phyloP scores from a whole-genome alignment of 176 grass and related monocot species.

The Zoysia pacifica region DNA sequence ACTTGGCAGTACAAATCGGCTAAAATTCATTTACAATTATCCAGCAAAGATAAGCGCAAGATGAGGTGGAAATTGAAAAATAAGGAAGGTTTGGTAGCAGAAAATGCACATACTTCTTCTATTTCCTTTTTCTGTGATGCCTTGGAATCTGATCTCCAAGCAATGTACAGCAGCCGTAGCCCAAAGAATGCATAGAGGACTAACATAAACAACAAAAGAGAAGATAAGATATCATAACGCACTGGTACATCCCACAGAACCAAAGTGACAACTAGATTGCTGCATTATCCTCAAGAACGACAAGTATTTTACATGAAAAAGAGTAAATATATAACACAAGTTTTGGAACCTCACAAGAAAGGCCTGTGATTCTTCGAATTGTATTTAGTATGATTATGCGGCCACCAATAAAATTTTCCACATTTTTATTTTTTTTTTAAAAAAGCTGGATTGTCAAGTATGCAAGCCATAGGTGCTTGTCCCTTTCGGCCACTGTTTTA shows the following conservation, averaged over 20 bases:
- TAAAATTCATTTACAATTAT: neutral
- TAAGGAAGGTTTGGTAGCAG: neutral
- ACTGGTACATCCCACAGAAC: neutral
- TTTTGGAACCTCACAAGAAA: too few relatives aligned
- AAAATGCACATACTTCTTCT: constrained; percentile 68
- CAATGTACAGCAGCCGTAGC: constrained; percentile 85
- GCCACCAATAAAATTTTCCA: neutral
- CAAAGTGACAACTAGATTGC: neutral
- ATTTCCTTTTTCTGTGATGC: constrained; percentile 96
- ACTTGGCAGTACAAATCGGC: too few relatives aligned
- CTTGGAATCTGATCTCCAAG: constrained; percentile 89
- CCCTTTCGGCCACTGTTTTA: neutral
- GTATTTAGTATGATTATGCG: neutral
- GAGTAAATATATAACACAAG: neutral
- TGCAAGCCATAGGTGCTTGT: neutral
- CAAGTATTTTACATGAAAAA: neutral
- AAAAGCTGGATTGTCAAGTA: too few relatives aligned
- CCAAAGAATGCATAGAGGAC: constrained; percentile 92
- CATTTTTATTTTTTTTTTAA: too few relatives aligned
- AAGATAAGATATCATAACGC: constrained; percentile 29
- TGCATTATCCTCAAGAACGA: neutral
- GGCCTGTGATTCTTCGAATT: neutral
- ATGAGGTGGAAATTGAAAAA: neutral
- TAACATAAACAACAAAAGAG: constrained; percentile 35
- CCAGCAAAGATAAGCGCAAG: neutral